A percentile compares a stretch with the other conserved stretches of the same genome.
Evolutionary conservation across 2,329 filamentous ascomycete genomes (phyloP).

Genomic region (Ophiosphaerella korrae): DNA sequence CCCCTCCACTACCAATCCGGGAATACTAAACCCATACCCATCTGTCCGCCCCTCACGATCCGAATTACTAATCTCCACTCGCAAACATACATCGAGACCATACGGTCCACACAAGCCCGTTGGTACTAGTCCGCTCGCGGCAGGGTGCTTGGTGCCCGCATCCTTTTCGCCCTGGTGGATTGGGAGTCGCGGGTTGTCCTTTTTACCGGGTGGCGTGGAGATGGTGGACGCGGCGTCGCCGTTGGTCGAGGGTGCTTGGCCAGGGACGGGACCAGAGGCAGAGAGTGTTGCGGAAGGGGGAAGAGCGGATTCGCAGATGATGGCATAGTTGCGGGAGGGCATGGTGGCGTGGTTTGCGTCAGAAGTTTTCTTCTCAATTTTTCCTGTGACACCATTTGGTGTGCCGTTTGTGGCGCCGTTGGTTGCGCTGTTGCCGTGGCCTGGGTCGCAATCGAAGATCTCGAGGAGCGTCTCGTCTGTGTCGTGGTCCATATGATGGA

Average conservation of each 20-base stretch:
- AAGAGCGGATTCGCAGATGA: constrained; percentile 60
- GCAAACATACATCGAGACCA: constrained; percentile 55
- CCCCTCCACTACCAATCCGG: constrained; percentile 38
- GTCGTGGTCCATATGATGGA: constrained; percentile 66
- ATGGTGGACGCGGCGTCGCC: constrained; percentile 34
- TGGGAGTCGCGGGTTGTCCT: constrained; percentile 66
- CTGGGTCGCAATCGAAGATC: constrained; percentile 65
- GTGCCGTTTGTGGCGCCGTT: constrained; percentile 23
- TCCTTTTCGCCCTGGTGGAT: constrained; percentile 77
- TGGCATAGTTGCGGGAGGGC: constrained; percentile 69
- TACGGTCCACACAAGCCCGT: constrained; percentile 51
- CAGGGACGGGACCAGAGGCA: constrained; percentile 23
- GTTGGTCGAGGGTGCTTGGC: constrained; percentile 31
- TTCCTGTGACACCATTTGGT: constrained; percentile 27
- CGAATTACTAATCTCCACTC: constrained; percentile 54
- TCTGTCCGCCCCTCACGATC: constrained; percentile 53
- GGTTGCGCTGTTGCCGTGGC: constrained; percentile 27
- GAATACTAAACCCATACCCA: constrained; percentile 57
- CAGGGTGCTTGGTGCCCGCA: constrained; percentile 78
- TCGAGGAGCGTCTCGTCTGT: constrained; percentile 69
- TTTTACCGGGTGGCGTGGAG: constrained; percentile 46
- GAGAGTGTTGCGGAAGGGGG: constrained; percentile 26
- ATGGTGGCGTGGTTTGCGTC: constrained; percentile 84
- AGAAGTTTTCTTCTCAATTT: constrained; percentile 62
- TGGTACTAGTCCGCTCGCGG: constrained; percentile 58